Base-by-base conservation (phyloP, 495 filamentous ascomycete species). In the Neurospora cerealis region DNA sequence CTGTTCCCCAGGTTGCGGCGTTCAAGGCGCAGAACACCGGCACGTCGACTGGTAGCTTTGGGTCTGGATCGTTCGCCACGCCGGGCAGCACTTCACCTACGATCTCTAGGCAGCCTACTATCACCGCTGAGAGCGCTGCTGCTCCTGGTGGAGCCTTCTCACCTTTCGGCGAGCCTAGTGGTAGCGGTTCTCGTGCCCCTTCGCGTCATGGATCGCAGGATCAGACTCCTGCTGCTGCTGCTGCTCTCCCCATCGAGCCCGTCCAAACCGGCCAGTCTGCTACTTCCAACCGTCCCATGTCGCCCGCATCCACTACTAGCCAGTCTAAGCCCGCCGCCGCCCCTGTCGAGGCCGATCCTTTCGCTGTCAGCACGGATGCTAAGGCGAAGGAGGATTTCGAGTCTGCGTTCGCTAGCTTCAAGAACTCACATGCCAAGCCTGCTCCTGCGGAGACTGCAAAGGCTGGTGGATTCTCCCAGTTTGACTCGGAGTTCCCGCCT, bases 401-500 rank as follows among this genome's bases (percentile, higher is more conserved):
- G 79, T 87, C 88, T 69, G 91, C 92, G 6, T 93, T 93, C 81
- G 88, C 86, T 37, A 87, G 86, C 72, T 91, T 92, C 77, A 85
- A 85, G 73, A 80, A 54, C 72, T 73, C 81, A 19, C 75, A 82
- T 54, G 74, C 79, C 2, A 76, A 78, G 62, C 72, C 74, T 10
- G 72, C 37, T 24, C 28, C 73, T 38, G 69, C 74, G 32, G 82
- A 85, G 46, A 76, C 78, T 40, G 78, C 78, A 70, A 84, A 82
- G 74, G 80, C 79, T 6, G 54, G 24, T 66, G 28, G 24, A 66
- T 89, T 91, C 73, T 78, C 86, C 75, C 82, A 85, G 24, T 81
- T 83, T 70, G 76, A 76, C 73, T 73, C 88, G n/a, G 96, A 98
- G 78, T 98, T 98, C 83, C 96, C 96, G 41, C 96, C 96, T 2